Evolutionary conservation across 176 grass and related monocot genomes (phyloP).

Genomic region (Hordeum vulgare): DNA sequence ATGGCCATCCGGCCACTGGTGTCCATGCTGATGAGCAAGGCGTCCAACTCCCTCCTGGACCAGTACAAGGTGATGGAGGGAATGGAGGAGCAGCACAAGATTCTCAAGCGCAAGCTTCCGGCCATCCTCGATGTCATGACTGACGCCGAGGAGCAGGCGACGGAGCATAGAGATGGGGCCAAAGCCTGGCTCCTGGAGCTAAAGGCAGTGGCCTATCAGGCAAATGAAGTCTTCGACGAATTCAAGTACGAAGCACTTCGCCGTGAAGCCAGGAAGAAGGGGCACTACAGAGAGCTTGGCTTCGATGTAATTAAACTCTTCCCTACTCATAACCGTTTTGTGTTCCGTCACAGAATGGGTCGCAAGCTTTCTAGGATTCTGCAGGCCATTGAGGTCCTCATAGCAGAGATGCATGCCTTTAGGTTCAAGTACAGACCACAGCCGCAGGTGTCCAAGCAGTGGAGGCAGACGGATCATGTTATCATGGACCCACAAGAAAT

Average conservation of each 20-base stretch:
- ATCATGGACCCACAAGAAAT: too few relatives aligned
- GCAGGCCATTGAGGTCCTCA: neutral
- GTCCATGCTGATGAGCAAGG: neutral
- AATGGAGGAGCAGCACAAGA: neutral
- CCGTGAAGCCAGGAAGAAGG: neutral
- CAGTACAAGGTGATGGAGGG: neutral
- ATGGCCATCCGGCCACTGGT: neutral
- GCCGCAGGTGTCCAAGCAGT: neutral
- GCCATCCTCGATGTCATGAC: neutral
- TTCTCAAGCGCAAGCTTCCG: neutral
- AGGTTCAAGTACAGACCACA: neutral
- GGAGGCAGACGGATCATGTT: too few relatives aligned
- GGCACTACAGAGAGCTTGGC: neutral
- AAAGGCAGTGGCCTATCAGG: conserved; percentile 24
- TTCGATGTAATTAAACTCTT: neutral
- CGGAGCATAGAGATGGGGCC: neutral
- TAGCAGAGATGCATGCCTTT: neutral
- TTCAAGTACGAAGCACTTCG: conserved; percentile 23
- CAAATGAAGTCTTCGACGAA: conserved; percentile 28
- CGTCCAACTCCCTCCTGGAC: neutral
- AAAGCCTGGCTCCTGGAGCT: neutral
- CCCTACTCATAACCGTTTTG: neutral
- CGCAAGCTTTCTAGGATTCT: neutral
- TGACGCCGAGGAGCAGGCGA: neutral
- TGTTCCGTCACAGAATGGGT: neutral